Base-by-base conservation (phyloP, 805 yeast species). In the Kazachstania kunashirensis region DNA sequence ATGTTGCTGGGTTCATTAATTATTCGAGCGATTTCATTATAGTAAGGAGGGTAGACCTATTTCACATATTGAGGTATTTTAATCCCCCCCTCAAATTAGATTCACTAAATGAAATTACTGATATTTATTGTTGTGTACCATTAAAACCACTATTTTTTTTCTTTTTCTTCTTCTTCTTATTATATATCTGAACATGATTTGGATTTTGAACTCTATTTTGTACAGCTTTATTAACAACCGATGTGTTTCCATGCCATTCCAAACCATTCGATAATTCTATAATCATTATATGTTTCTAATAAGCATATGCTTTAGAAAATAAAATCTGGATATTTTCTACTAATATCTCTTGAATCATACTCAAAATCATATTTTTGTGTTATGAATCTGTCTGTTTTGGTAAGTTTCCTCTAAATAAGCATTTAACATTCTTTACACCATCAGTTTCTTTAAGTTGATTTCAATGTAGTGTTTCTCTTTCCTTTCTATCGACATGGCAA, bases 401-500 rank as follows among this genome's bases (percentile, higher is more conserved):
- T 34, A 76, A 52, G 43, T 72, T 70, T 33, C 68, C 70, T 25
- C 76, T 68, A 40, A 77, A 74, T 26, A 81, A 62, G 38, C 71
- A 71, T 33, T 67, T 66, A 49, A 71, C 73, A 42, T 71, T 71
- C 31, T 70, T 56, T 46, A 63, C 64, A 43, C 62, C 65, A 28
- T 62, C 55, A 44, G 65, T 70, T 39, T 70, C 58, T 38, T 69
- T 69, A 32, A 49, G 33, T 27, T 52, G 54, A 27, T 46, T 50
- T 48, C 55, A 49, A 36, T 55, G 57, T 12, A 57, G 40, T 15
- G 66, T 57, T 34, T 70, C 61, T 36, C 86, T 61, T 49, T 79
- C 84, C 40, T 70, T 68, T 46, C 76, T 73, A 33, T 80, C 77
- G 31, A 78, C 68, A 53, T 80, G 84, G 49, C 68, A 76, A 79